phyloP scores from a whole-genome alignment of 2,329 filamentous ascomycete species.

The Hymenotorrendiella dingleyae region DNA sequence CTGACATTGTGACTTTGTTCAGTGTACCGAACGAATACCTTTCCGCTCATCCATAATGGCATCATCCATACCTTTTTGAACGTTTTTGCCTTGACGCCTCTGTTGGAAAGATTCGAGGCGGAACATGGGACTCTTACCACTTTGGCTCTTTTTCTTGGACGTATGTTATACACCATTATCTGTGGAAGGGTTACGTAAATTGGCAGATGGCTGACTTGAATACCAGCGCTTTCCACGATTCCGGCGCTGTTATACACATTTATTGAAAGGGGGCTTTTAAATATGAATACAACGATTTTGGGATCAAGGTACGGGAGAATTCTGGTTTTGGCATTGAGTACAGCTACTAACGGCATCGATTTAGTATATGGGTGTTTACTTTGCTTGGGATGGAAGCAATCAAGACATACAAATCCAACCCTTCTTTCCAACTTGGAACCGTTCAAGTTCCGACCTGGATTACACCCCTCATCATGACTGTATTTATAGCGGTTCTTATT shows the following conservation, averaged over 20 bases:
- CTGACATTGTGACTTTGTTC: constrained; percentile 11
- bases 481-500: constrained; percentile 70
- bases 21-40: constrained; percentile 94
- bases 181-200: neutral
- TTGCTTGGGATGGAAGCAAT: constrained; percentile 80
- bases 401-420: constrained; percentile 76
- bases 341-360: constrained; percentile 18
- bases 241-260: constrained; percentile 78
- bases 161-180: constrained; percentile 47
- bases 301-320: constrained; percentile 66
- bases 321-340: constrained; percentile 1
- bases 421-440: constrained; percentile 60
- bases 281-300: constrained; percentile 66
- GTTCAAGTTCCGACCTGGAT: constrained; percentile 85
- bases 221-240: constrained; percentile 66
- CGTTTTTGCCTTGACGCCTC: constrained; percentile 71
- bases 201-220: constrained; percentile 10
- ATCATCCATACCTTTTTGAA: constrained; percentile 79
- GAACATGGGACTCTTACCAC: constrained; percentile 88
- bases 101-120: constrained; percentile 87
- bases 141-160: constrained; percentile 82
- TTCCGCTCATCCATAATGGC: constrained; percentile 77
- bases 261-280: constrained; percentile 67
- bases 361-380: constrained; percentile 87
- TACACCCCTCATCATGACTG: constrained; percentile 70